phyloP scores from a whole-genome alignment of 768 basidiomycete genomes.

The Rhizopogon sp. region DNA sequence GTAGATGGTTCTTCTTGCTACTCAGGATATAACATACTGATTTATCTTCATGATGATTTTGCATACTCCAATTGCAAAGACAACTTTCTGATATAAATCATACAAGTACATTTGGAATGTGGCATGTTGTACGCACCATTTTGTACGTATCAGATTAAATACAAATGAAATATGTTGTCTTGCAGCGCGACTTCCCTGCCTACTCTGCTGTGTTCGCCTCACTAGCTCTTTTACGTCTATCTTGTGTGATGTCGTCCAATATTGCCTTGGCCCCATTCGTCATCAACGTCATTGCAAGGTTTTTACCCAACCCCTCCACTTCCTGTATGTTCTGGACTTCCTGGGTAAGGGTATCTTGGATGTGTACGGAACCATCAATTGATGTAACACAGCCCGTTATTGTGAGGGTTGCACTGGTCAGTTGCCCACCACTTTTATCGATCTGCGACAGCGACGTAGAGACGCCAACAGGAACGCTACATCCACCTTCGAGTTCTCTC shows the following conservation, averaged over 20 bases:
- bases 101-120: neutral
- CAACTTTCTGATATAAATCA: slow-evolving; percentile 4
- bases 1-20: too few relatives aligned
- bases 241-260: slow-evolving; percentile 75
- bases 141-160: neutral
- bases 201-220: slow-evolving; percentile 34
- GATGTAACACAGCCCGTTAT: slow-evolving; percentile 84
- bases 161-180: slow-evolving; percentile 1
- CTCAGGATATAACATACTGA: neutral
- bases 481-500: slow-evolving; percentile 91
- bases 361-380: slow-evolving; percentile 67
- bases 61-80: slow-evolving; percentile 19
- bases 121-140: neutral
- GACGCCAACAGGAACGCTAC: slow-evolving; percentile 94
- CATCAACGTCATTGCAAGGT: slow-evolving; percentile 60
- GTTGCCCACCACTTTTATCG: slow-evolving; percentile 24
- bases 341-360: slow-evolving; percentile 56
- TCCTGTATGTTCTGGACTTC: slow-evolving; percentile 48
- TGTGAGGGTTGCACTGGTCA: slow-evolving; percentile 33
- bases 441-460: slow-evolving; percentile 40
- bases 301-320: slow-evolving; percentile 64
- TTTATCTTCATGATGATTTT: slow-evolving; percentile 9
- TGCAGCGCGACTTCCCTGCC: slow-evolving; percentile 11
- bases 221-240: slow-evolving; percentile 48
- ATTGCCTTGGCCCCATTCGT: slow-evolving; percentile 72